Evolutionary conservation across 345 rosid species (phyloP), one percentile per base, ranked within the genome.

Genomic region (Eucalyptus dawsonii): DNA sequence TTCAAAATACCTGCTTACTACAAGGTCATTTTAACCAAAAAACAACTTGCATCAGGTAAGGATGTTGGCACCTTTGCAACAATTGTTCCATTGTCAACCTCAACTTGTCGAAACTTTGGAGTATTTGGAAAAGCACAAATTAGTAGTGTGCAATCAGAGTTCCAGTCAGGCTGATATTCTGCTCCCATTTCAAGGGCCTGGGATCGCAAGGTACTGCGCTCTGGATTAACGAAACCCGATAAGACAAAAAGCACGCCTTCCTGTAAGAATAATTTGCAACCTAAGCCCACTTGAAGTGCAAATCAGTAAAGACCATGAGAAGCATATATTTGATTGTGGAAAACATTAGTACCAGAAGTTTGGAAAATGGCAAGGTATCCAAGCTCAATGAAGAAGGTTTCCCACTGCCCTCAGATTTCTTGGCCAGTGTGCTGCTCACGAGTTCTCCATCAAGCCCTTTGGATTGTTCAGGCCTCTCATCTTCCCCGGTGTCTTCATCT

Each of bases 101-200:
- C 93, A 72, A 97, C 99, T 90, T 96, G 99, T 85, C 95, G 95
- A 86, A 95, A 98, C 94, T 98, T 98, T 15, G 98, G 99, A 87
- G 99, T 98, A 89, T 94, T 96, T 24, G 92, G 93, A 92, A 96
- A 98, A 72, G 99, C 99, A 91, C 97, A 97, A 86, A 96, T 94
- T 94, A 97, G 91, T 69, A 97, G 94, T 1, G 99, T 97, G 89
- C 97, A 95, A 86, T 93, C 94, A 17, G 99, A 91, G 91, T 93
- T 93, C 99, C 99, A 96, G 86, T 95, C 97, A 86, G 95, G 94
- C 87, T 93, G 93, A 92, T 95, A 97, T 50, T 92, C 94, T 14
- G 99, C 98, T 86, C 99, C 99, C 99, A 98, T 97, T 80, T 93
- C 94, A 90, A 98, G 90, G 22, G 98, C 99, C 88, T 94, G 95